Evolutionary conservation across 345 rosid species (phyloP), one percentile per base, ranked within the genome.

Genomic region (Clarkia xantiana): DNA sequence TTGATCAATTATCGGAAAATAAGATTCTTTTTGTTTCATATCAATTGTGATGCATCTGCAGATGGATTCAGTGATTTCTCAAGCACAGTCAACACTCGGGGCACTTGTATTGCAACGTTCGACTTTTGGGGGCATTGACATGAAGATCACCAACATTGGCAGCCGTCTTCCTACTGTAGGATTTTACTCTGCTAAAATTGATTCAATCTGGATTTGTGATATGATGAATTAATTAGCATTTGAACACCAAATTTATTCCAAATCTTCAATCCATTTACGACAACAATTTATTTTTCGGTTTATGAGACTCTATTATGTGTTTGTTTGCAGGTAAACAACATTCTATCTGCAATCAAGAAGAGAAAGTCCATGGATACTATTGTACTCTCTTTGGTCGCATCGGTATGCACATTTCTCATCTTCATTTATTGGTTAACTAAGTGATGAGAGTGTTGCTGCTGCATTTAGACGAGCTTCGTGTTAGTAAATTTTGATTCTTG

Each of bases 1-100:
- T n/a, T n/a, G n/a, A n/a, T n/a, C n/a, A n/a, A n/a, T n/a, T n/a
- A n/a, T n/a, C n/a, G n/a, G n/a, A n/a, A n/a, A n/a, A n/a, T n/a
- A n/a, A n/a, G n/a, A n/a, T n/a, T n/a, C n/a, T n/a, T n/a, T n/a
- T n/a, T n/a, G n/a, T n/a, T n/a, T n/a, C n/a, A n/a, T n/a, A n/a
- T n/a, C n/a, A n/a, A n/a, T n/a, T n/a, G n/a, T n/a, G n/a, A n/a
- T n/a, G n/a, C n/a, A 29, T 29, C 22, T 59, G 67, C 74, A 86
- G 98, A 78, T 86, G 85, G 95, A 91, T 76, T 75, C 63, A 67
- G 95, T 84, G 60, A 86, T 86, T 64, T 91, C 96, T 53, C 98
- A 91, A 63, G 96, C 95, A 34, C 96, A 91, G 65, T 77, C 90
- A 16, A 86, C 98, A 38, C 86, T 91, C 2, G 94, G 98, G 42